Evolutionary conservation across 352 stramenopile species (phyloP), one percentile per base, ranked within the genome.

Genomic region (Phytopythium vexans): DNA sequence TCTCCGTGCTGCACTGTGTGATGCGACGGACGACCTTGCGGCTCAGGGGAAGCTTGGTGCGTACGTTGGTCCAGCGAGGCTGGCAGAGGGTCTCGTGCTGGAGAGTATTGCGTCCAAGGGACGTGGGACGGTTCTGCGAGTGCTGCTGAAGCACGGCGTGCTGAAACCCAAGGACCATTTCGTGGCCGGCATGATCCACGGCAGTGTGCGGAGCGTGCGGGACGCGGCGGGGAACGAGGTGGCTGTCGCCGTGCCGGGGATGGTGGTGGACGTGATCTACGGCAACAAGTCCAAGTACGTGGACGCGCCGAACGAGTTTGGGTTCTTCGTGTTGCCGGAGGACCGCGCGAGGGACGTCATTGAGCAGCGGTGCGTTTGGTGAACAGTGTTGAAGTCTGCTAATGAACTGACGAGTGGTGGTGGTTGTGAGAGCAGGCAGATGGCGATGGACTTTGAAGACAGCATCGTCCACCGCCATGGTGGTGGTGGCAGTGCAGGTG

Each of bases 131-230:
- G 79, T 92, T 9, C 56, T 94, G 14, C 78, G 77, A 14, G 80
- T 94, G 43, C 62, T 94, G 50, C 56, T 94, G 15, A 84, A 83
- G 56, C 64, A 87, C 15, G 84, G 84, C 9, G 59, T 81, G 12
- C 49, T 94, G 34, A 68, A 57, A 21, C 64, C 68, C 32, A 80
- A 89, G 46, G 74, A 92, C 46, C 84, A 94, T 49, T 92, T 94
- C 53, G 76, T 90, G 11, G 79, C 81, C 10, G 78, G 78, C n/a
- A 92, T 94, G 84, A 92, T 94, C 52, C 82, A 90, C 52, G 84
- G 84, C 34, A 69, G 80, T 10, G 70, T 94, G 33, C 82, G 84
- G 12, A 85, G 53, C 27, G 65, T 94, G 15, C 62, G 60, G 8
- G 75, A 88, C 44, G 62, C 77, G 8, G 73, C 88, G 53, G 81